Base-by-base conservation (phyloP, 129 eudicot genomes). In the Saussurea involucrata region DNA sequence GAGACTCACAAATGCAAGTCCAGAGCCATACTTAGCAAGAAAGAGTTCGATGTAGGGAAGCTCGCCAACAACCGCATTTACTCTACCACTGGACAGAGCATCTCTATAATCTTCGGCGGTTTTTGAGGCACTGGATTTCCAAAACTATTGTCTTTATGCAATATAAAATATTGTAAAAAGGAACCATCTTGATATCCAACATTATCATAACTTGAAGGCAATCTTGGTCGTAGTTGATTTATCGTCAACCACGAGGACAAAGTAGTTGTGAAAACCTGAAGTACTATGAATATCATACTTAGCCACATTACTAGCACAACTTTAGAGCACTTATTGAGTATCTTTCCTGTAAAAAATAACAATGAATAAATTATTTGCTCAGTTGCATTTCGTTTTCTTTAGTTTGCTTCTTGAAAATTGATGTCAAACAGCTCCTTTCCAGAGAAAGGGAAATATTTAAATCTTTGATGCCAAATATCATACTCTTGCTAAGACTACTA, bases 181-280 rank as follows among this genome's bases (percentile, higher is more conserved):
- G 83, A 72, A 32, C 74, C 78, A 11, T 15, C 0, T 72, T 66
- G 78, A 24, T 72, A 80, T 32, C 83, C 83, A 24, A 28, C 58
- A 5, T 72, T 49, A 1, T 73, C 83, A 24, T 11, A 49, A 42
- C 36, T 18, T 15, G 60, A 32, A 66, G 78, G 78, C 63, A 80
- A 22, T 72, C 8, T 72, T 4, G 83, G 78, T 46, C 22, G 31
- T 32, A 80, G 42, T 80, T 80, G 83, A 65, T 73, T 67, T 10
- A 80, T 40, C 10, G 83, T 80, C 31, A 72, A 72, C 83, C 83
- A 72, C 22, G 83, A 80, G 18, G 83, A 72, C 33, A 80, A 34
- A 15, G 78, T 80, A 22, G 78, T 78, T 1, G 83, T 79, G 61
- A 42, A 79, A 17, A 79, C 73, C 21, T 79, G 78, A 0, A 79